phyloP scores from a whole-genome alignment of 192 early-diverging fungal genomes.

The Nowakowskiella sp. region DNA sequence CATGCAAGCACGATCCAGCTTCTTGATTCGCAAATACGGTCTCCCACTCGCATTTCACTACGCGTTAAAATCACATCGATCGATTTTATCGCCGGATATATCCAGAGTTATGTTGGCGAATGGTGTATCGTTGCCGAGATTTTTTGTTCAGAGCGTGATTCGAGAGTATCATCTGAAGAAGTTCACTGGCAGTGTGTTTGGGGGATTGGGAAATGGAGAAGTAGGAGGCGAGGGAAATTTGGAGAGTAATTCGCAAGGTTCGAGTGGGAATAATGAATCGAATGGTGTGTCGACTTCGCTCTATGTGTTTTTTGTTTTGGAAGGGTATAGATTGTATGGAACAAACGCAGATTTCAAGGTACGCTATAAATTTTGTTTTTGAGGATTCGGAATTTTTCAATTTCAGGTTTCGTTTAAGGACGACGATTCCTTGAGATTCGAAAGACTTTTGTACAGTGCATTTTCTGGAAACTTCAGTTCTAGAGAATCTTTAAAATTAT shows the following conservation, averaged over 20 bases:
- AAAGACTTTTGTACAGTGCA: conserved; percentile 23
- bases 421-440: conserved; percentile 24
- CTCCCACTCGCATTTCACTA: conserved; percentile 15
- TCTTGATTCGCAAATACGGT: conserved; percentile 25
- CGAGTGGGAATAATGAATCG: neutral
- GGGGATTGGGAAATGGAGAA: conserved; percentile 13
- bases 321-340: conserved; percentile 23
- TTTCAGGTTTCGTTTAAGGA: conserved; percentile 14
- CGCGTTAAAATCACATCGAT: conserved; percentile 24
- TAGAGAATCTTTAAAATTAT: conserved; percentile 12
- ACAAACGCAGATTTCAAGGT: conserved; percentile 30
- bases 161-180: neutral
- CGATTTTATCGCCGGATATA: conserved; percentile 20
- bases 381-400: neutral
- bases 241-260: neutral
- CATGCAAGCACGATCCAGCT: conserved; percentile 20
- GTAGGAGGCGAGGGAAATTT: conserved; percentile 12
- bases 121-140: conserved; percentile 24
- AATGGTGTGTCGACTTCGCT: conserved; percentile 10
- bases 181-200: neutral
- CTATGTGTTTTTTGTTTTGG: conserved; percentile 30
- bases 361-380: conserved; percentile 21
- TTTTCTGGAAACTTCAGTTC: neutral
- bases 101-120: conserved; percentile 16
- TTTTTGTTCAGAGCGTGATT: conserved; percentile 26